phyloP scores from a whole-genome alignment of 345 rosid genomes.

The Salix purpurea region DNA sequence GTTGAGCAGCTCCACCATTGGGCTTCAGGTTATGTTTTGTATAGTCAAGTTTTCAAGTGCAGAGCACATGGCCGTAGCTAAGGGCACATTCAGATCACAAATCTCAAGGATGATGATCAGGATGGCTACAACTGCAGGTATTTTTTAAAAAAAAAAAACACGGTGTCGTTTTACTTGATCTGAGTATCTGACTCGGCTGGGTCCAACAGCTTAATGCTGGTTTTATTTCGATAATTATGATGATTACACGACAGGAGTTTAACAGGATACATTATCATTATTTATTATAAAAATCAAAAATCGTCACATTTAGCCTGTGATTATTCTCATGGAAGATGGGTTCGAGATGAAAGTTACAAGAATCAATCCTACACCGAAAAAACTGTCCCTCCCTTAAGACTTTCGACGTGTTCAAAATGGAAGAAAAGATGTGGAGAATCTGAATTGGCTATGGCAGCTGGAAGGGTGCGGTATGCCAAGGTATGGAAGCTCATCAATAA shows the following conservation, averaged over 20 bases:
- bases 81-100: no score
- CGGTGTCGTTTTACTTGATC: no score
- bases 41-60: background rate
- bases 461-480: slow-evolving; percentile 68
- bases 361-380: slow-evolving; percentile 38
- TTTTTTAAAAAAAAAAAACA: no score
- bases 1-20: slow-evolving; percentile 32
- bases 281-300: background rate
- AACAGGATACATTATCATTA: no score
- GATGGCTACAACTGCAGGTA: background rate
- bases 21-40: slow-evolving; percentile 44
- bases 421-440: slow-evolving; percentile 56
- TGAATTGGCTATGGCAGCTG: slow-evolving; percentile 89
- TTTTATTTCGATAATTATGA: background rate
- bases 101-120: background rate
- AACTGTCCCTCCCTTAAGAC: slow-evolving; percentile 74
- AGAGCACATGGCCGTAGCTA: no score
- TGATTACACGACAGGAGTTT: background rate
- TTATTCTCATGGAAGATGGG: slow-evolving; percentile 70
- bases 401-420: slow-evolving; percentile 64
- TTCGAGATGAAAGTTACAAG: slow-evolving; percentile 32
- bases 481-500: slow-evolving; percentile 29
- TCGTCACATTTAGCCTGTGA: slow-evolving; percentile 31
- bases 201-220: background rate
- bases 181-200: background rate